phyloP scores from a whole-genome alignment of 2,329 filamentous ascomycete genomes.

The Hypoxylon sp. region DNA sequence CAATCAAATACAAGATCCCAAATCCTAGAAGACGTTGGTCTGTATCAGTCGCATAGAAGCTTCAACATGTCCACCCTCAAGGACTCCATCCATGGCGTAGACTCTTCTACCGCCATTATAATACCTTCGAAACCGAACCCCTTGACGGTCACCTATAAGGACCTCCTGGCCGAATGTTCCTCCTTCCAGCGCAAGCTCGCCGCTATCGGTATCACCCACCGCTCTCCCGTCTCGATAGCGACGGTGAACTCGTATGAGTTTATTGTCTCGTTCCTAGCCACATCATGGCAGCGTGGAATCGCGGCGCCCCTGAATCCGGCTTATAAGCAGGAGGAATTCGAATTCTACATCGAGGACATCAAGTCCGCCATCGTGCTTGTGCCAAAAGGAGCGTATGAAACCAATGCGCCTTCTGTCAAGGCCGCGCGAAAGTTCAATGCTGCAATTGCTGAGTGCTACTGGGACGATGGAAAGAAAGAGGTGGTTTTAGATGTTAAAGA shows the following conservation, averaged over 20 bases:
- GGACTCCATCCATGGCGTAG: slow-evolving; percentile 64
- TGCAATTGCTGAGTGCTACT: slow-evolving; percentile 90
- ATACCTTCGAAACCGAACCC: slow-evolving; percentile 75
- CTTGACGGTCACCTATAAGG: slow-evolving; percentile 77
- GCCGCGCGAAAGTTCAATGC: slow-evolving; percentile 85
- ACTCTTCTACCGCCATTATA: slow-evolving; percentile 74
- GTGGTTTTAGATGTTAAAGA: slow-evolving; percentile 86
- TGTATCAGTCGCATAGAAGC: slow-evolving; percentile 12
- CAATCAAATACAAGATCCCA: slow-evolving; percentile 17
- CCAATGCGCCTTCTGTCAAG: slow-evolving; percentile 78
- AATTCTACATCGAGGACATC: slow-evolving; percentile 92
- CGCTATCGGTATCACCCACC: slow-evolving; percentile 76
- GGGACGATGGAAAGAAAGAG: slow-evolving; percentile 74
- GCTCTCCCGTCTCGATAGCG: slow-evolving; percentile 84
- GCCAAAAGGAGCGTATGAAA: slow-evolving; percentile 76
- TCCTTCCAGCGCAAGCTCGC: slow-evolving; percentile 85
- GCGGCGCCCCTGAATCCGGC: slow-evolving; percentile 89
- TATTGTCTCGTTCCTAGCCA: slow-evolving; percentile 88
- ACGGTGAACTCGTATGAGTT: slow-evolving; percentile 90
- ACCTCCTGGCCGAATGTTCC: slow-evolving; percentile 75
- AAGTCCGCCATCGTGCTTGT: slow-evolving; percentile 84
- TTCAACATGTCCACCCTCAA: slow-evolving; percentile 61
- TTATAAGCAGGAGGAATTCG: slow-evolving; percentile 91
- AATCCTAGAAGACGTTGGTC: slow-evolving; percentile 5
- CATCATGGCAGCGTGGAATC: slow-evolving; percentile 85